These are phyloP conservation scores for Russula virescens DNA, from an alignment of 768 basidiomycete genomes.

Conservation along the genomic window DNA sequence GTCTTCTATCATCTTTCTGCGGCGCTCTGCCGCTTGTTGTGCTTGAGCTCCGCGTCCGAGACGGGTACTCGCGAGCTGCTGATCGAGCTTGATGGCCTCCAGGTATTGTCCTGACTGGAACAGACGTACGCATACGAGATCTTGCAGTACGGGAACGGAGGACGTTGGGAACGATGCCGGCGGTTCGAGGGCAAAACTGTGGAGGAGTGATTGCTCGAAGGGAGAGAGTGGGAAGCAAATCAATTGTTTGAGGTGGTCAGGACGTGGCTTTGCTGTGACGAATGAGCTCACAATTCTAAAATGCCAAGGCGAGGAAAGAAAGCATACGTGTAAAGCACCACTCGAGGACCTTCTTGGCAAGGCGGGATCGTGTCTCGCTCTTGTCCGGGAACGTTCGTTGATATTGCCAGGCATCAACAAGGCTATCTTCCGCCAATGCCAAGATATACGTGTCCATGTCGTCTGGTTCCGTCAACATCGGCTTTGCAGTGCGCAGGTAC, in stretches of 20 bases:
- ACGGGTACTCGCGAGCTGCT: conserved; percentile 39
- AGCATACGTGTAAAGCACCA: conserved; percentile 68
- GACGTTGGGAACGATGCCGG: conserved; percentile 42
- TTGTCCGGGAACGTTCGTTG: conserved; percentile 64
- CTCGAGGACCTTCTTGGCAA: conserved; percentile 54
- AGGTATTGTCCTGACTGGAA: conserved; percentile 65
- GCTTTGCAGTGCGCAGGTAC: conserved; percentile 73
- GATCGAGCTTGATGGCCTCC: conserved; percentile 73
- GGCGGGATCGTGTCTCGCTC: conserved; percentile 44
- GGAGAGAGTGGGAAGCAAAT: conserved; percentile 59
- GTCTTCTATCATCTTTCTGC: conserved; percentile 66
- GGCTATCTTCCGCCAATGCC: conserved; percentile 58
- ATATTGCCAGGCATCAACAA: conserved; percentile 71
- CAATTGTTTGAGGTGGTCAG: conserved; percentile 52
- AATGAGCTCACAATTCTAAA: background rate
- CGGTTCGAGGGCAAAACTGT: conserved; percentile 52
- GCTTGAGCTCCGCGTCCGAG: conserved; percentile 33
- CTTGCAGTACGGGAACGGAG: conserved; percentile 58
- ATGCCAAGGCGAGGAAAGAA: background rate
- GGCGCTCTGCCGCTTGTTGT: conserved; percentile 40
- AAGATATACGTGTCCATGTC: conserved; percentile 67
- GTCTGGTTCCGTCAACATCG: conserved; percentile 57
- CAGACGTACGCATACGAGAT: conserved; percentile 73
- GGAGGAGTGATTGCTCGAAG: conserved; percentile 57
- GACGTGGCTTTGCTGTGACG: conserved; percentile 30